Base-by-base conservation (phyloP, 2,329 filamentous ascomycete genomes). In the Grosmannia huntii region DNA sequence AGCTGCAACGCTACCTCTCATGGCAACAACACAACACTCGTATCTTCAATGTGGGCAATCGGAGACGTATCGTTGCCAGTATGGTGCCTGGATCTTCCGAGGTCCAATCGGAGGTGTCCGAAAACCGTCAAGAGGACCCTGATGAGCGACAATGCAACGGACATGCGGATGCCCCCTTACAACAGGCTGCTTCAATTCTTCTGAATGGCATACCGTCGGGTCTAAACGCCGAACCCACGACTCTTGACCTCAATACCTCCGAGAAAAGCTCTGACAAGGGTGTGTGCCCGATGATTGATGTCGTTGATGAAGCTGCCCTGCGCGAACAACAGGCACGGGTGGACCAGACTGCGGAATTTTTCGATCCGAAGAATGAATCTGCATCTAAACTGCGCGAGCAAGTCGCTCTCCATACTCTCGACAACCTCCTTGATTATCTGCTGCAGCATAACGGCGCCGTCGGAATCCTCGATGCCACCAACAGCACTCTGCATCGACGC, bases 11-110 rank as follows among this genome's bases (percentile, higher is more conserved):
- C 61, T 99, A 97, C 69, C 76, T 99, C 55, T 92, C 95, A 55
- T 99, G 94, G 94, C 84, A 96, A 67, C 94, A 99, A 68, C 92
- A 99, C 72, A 89, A 96, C 67, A 94, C 91, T 14, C 82, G 81
- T 64, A 96, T 99, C 65, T 99, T 99, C 82, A 99, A 99, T 67
- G 94, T 99, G 44, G 94, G 94, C 61, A 92, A 96, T 71, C 82
- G 90, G 67, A 82, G 94, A 66, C 86, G 94, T 65, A 82, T 91
- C 55, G 89, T 86, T 21, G 88, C 87, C 50, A 87, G 86, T 19
- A 69, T 76, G 53, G 48, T 62, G 70, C 71, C n/a, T 63, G 69
- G 4, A 65, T 60, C 56, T 69, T 59, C 69, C 48, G 11, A 31
- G 25, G 4, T 25, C 5, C 12, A 50, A n/a, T 14, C 11, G 5